A percentile compares a stretch with the other conserved stretches of the same genome.
Conservation (phyloP, 768 basidiomycete genomes). For the Tricholoma hemisulphureum region DNA sequence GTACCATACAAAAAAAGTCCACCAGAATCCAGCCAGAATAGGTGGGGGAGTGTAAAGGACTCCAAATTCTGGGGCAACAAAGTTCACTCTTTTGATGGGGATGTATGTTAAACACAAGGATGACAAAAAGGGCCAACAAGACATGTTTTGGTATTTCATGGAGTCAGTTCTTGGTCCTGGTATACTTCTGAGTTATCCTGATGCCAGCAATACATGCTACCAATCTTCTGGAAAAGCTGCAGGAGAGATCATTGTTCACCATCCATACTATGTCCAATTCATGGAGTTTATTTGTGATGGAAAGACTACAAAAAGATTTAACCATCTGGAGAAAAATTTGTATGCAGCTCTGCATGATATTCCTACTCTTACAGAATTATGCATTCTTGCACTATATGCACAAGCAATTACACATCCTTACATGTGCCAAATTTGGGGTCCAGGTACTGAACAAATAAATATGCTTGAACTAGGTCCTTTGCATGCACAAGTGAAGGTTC, state of each 20-base stretch:
- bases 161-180: constrained; percentile 20
- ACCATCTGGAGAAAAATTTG: constrained; percentile 28
- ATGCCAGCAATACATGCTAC: constrained; percentile 33
- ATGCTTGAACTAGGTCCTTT: constrained; percentile 26
- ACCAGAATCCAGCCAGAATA: no score
- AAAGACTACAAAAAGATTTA: constrained; percentile 23
- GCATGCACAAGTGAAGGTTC: constrained; percentile 14
- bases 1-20: no score
- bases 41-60: no score
- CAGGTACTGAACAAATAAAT: constrained; percentile 14
- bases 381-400: constrained; percentile 23
- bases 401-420: no score
- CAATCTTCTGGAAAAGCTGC: constrained; percentile 29
- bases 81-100: constrained; percentile 27
- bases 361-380: constrained; percentile 29
- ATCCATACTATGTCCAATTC: constrained; percentile 20
- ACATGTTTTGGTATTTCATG: constrained; percentile 20
- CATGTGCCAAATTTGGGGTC: constrained; percentile 21
- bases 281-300: constrained; percentile 23
- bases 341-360: constrained; percentile 22
- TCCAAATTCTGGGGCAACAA: constrained; percentile 28
- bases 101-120: constrained; percentile 35
- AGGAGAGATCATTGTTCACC: constrained; percentile 24
- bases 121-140: constrained; percentile 35
- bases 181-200: constrained; percentile 25